phyloP scores from a whole-genome alignment of 2,329 filamentous ascomycete species.

The Calonectria pseudoreteaudii region DNA sequence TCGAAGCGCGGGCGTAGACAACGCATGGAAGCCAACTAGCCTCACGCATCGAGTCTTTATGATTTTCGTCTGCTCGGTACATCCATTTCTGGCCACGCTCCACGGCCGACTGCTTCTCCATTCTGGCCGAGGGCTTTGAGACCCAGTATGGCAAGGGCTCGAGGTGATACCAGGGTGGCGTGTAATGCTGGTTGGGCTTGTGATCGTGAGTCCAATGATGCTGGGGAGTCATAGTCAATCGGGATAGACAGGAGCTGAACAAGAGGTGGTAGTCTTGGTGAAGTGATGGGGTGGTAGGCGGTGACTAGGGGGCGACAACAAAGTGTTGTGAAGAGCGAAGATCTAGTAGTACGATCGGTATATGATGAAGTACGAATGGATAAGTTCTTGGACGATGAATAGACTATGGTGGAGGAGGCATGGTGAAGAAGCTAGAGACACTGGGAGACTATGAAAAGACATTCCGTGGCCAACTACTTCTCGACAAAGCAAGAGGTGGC shows the following conservation, averaged over 20 bases:
- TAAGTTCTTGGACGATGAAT: not conserved
- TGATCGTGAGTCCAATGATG: slow-evolving; percentile 33
- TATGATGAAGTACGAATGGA: slow-evolving; percentile 9
- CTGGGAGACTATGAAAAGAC: not conserved
- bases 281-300: not conserved
- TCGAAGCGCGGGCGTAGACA: slow-evolving; percentile 43
- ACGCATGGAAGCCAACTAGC: slow-evolving; percentile 40
- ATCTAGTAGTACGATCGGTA: not conserved
- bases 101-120: slow-evolving; percentile 33
- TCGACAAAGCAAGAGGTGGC: not conserved
- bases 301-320: not conserved
- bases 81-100: slow-evolving; percentile 29
- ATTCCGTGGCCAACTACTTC: not conserved
- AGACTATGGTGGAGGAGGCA: slow-evolving; percentile 16
- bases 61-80: slow-evolving; percentile 23
- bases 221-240: slow-evolving; percentile 40
- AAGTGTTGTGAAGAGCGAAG: not conserved
- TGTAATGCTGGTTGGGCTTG: slow-evolving; percentile 26
- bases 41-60: slow-evolving; percentile 21
- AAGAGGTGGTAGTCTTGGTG: not conserved
- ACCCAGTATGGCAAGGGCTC: slow-evolving; percentile 22
- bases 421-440: not conserved
- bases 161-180: slow-evolving; percentile 30
- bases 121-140: slow-evolving; percentile 22
- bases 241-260: slow-evolving; percentile 1